Conservation (phyloP, 257 asterid genomes). For the Mentha longifolia region DNA sequence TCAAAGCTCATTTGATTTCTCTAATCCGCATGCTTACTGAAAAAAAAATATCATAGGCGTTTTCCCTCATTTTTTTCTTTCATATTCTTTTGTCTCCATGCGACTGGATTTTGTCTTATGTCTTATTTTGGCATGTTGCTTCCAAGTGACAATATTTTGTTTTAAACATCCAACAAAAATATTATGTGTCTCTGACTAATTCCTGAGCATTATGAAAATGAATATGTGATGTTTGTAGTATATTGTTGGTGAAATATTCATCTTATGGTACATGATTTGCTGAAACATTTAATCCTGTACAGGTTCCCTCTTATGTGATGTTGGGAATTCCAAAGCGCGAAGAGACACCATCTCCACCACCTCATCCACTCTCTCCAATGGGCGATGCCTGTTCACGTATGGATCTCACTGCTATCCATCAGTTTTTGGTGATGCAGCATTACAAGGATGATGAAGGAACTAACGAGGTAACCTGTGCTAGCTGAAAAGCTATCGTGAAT, state of each 20-base stretch:
- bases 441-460: constrained; percentile 94
- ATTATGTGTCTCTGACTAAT: no score
- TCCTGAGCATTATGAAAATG: not conserved
- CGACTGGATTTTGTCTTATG: constrained; percentile 7
- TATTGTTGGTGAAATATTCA: not conserved
- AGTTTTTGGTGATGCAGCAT: constrained; percentile 84
- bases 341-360: constrained; percentile 90
- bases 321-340: constrained; percentile 86
- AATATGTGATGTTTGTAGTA: constrained; percentile 3
- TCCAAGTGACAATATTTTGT: not conserved
- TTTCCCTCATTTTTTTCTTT: no score
- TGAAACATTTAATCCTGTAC: constrained; percentile 28
- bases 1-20: constrained; percentile 1
- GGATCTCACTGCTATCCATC: constrained; percentile 99
- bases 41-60: no score
- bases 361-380: constrained; percentile 93
- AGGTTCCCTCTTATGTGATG: constrained; percentile 94
- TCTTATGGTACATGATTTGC: constrained; percentile 6
- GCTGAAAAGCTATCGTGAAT: constrained; percentile 21
- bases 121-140: not conserved
- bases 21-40: no score
- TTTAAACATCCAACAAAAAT: not conserved
- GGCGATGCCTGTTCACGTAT: constrained; percentile 94
- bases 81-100: not conserved
- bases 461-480: constrained; percentile 69